These are phyloP conservation scores for Yueomyces sp. DNA, from an alignment of 805 yeast species.

Conservation along the genomic window DNA sequence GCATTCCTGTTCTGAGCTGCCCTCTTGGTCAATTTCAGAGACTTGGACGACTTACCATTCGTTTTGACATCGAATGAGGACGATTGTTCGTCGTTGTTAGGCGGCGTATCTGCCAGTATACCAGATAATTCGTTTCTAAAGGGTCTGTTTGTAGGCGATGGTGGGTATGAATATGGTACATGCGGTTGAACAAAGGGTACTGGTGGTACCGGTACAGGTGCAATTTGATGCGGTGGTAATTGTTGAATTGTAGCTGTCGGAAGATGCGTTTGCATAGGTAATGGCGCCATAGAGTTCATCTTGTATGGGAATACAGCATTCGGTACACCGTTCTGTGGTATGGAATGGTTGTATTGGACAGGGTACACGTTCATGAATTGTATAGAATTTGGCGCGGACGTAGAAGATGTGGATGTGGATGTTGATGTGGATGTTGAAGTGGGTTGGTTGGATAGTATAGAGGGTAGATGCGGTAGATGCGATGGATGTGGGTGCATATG, in stretches of 20 bases:
- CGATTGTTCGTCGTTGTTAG: conserved; percentile 6
- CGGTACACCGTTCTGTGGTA: too few species aligned
- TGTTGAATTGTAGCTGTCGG: too few species aligned
- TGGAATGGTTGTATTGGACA: too few species aligned
- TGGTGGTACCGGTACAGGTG: too few species aligned
- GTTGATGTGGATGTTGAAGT: neutral
- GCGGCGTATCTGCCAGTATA: neutral
- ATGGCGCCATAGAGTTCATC: too few species aligned
- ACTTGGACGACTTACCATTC: conserved; percentile 17
- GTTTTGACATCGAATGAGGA: conserved; percentile 2
- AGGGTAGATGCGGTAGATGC: neutral
- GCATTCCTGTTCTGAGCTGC: conserved; percentile 90
- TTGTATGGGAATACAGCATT: neutral
- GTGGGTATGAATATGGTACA: too few species aligned
- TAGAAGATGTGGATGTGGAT: neutral
- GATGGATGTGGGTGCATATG: neutral
- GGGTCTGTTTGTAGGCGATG: neutral
- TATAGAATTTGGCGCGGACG: neutral
- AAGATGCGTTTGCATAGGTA: too few species aligned
- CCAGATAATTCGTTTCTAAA: neutral
- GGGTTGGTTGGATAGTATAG: too few species aligned
- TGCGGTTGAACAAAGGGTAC: too few species aligned
- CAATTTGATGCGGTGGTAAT: too few species aligned
- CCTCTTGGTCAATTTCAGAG: conserved; percentile 45
- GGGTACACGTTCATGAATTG: neutral